Percentiles rank a stretch among this genome's conserved stretches.
Evolutionary conservation across 345 rosid genomes (phyloP).

Genomic region (Ceriops tagal): DNA sequence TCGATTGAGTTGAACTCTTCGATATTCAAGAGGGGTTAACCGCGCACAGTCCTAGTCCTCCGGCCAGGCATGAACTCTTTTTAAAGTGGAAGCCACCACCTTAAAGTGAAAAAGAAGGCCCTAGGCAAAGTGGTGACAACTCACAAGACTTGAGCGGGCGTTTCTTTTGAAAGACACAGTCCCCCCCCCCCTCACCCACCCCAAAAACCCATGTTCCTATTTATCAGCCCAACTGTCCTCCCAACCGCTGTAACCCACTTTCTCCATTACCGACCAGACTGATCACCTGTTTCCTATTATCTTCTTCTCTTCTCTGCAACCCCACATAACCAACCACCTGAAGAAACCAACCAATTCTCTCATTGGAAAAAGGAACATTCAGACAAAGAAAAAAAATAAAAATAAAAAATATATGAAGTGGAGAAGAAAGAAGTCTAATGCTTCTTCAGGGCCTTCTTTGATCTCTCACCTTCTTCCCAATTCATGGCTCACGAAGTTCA

Average conservation of each 20-base stretch:
- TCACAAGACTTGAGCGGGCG: constrained; percentile 54
- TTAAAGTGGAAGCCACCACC: constrained; percentile 21
- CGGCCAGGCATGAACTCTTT: constrained; percentile 21
- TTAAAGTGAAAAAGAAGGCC: constrained; percentile 31
- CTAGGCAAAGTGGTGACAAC: constrained; percentile 25
- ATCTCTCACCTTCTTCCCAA: constrained; percentile 45
- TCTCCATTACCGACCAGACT: constrained; percentile 24
- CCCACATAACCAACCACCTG: neutral
- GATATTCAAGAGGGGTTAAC: no score
- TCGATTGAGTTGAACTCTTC: no score
- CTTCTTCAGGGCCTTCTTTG: constrained; percentile 38
- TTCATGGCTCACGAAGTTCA: constrained; percentile 66
- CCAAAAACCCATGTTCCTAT: constrained; percentile 39
- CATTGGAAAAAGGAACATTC: neutral
- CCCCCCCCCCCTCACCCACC: constrained; percentile 28
- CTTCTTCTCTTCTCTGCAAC: constrained; percentile 12
- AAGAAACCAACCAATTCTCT: constrained; percentile 4
- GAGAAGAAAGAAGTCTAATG: constrained; percentile 49
- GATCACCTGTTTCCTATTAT: constrained; percentile 16
- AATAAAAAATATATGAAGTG: constrained; percentile 46
- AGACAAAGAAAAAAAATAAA: neutral
- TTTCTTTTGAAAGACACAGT: constrained; percentile 43
- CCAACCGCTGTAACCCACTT: constrained; percentile 31
- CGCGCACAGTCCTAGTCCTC: constrained; percentile 1
- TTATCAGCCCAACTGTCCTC: constrained; percentile 46